Conservation (phyloP, 306 rosid species). For the Cucumis cinereus region DNA sequence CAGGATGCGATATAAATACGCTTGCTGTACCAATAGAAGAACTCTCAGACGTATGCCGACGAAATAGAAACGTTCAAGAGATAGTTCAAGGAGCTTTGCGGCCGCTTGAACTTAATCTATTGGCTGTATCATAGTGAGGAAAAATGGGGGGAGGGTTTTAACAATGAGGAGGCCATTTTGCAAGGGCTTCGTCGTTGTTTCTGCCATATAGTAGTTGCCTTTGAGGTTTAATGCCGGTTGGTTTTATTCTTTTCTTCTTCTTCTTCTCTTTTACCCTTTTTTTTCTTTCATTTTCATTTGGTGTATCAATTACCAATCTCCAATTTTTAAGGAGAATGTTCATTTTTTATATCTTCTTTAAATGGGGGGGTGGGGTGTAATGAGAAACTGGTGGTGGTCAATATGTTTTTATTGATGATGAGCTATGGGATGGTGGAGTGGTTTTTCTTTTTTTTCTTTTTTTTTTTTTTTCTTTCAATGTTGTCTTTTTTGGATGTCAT, state of each 20-base stretch:
- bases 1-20: constrained; percentile 49
- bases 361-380: constrained; percentile 43
- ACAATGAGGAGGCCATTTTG: constrained; percentile 54
- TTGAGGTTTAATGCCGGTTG: not conserved
- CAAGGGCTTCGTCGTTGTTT: constrained; percentile 33
- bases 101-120: constrained; percentile 68
- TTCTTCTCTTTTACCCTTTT: not conserved
- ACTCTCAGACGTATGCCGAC: constrained; percentile 85
- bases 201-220: constrained; percentile 26
- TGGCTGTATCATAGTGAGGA: constrained; percentile 44
- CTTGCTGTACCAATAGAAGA: constrained; percentile 58
- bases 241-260: not conserved
- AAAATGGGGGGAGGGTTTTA: constrained; percentile 16
- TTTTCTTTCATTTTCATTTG: not conserved
- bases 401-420: constrained; percentile 3
- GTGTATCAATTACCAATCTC: constrained; percentile 40
- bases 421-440: constrained; percentile 59
- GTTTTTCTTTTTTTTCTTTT: constrained; percentile 18
- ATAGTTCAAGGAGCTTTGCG: constrained; percentile 96
- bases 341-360: constrained; percentile 29
- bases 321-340: constrained; percentile 81
- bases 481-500: constrained; percentile 6
- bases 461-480: constrained; percentile 16
- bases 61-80: constrained; percentile 88
- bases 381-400: constrained; percentile 24